Percentiles rank a stretch among this genome's conserved stretches.
These are phyloP conservation scores for Wickerhamomyces ciferrii DNA, from an alignment of 805 yeast species.

Conservation along the genomic window DNA sequence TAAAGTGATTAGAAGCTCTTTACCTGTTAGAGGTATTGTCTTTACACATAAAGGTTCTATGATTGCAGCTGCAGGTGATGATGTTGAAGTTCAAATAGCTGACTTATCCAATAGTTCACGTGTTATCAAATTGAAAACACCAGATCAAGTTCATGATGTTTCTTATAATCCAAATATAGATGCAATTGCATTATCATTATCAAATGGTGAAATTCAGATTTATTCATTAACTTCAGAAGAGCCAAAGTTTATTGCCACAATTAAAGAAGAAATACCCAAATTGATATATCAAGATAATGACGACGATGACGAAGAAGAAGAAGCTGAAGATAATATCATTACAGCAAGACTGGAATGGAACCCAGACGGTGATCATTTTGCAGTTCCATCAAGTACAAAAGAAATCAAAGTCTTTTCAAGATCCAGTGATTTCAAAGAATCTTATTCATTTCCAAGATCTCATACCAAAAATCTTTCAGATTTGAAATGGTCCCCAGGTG, in stretches of 20 bases:
- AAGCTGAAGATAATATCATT: constrained; percentile 32
- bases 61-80: constrained; percentile 63
- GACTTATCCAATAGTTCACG: constrained; percentile 27
- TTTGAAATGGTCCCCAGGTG: constrained; percentile 57
- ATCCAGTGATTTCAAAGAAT: constrained; percentile 7
- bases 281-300: constrained; percentile 37
- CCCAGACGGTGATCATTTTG: constrained; percentile 61
- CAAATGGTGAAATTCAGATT: constrained; percentile 54
- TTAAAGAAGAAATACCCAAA: constrained; percentile 33
- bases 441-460: constrained; percentile 19
- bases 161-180: constrained; percentile 56
- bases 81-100: constrained; percentile 46
- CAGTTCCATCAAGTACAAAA: constrained; percentile 52
- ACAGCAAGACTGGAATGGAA: constrained; percentile 65
- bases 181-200: constrained; percentile 48
- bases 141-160: constrained; percentile 53
- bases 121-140: constrained; percentile 28
- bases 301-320: constrained; percentile 30
- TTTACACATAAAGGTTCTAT: constrained; percentile 59
- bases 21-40: constrained; percentile 42
- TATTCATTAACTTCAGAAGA: constrained; percentile 46
- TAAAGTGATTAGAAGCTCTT: constrained; percentile 17
- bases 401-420: constrained; percentile 38
- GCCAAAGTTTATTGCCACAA: constrained; percentile 44
- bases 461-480: constrained; percentile 20